Evolutionary conservation across 2,329 filamentous ascomycete genomes (phyloP).

Genomic region (Alternaria arbusti): DNA sequence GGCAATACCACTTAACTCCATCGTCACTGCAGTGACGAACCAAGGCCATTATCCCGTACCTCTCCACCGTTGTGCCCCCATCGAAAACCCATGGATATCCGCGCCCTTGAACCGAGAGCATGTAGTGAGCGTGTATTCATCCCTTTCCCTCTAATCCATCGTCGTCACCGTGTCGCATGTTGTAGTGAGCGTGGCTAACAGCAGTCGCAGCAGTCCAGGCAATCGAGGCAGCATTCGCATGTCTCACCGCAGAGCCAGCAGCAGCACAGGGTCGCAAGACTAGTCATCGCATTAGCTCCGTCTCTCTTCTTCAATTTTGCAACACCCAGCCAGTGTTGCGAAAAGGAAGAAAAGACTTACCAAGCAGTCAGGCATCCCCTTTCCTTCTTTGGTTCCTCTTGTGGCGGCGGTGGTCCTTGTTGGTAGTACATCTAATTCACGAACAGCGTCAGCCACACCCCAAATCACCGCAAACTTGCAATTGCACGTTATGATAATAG

Average conservation of each 20-base stretch:
- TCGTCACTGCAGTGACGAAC: neutral
- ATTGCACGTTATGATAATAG: neutral
- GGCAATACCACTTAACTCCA: neutral
- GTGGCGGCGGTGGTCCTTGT: slow-evolving; percentile 33
- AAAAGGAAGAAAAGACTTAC: slow-evolving; percentile 21
- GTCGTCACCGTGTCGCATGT: neutral
- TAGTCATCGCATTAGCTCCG: slow-evolving; percentile 3
- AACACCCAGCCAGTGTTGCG: neutral
- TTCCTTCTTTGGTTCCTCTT: slow-evolving; percentile 38
- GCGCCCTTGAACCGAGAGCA: neutral
- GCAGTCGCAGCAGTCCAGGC: slow-evolving; percentile 35
- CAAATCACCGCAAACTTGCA: neutral
- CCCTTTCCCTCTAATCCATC: neutral
- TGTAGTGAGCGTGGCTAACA: slow-evolving; percentile 16
- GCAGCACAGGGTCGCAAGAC: slow-evolving; percentile 46
- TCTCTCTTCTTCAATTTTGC: neutral
- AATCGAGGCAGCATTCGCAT: slow-evolving; percentile 46
- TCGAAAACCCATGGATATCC: neutral
- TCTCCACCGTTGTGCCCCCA: neutral
- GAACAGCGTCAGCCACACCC: neutral
- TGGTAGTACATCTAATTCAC: slow-evolving; percentile 41
- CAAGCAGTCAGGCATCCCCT: slow-evolving; percentile 42
- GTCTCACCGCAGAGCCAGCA: slow-evolving; percentile 46
- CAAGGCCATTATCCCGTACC: neutral
- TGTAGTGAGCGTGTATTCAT: neutral